phyloP scores from a whole-genome alignment of 148 eudicot genomes.

The Cornus suecica region DNA sequence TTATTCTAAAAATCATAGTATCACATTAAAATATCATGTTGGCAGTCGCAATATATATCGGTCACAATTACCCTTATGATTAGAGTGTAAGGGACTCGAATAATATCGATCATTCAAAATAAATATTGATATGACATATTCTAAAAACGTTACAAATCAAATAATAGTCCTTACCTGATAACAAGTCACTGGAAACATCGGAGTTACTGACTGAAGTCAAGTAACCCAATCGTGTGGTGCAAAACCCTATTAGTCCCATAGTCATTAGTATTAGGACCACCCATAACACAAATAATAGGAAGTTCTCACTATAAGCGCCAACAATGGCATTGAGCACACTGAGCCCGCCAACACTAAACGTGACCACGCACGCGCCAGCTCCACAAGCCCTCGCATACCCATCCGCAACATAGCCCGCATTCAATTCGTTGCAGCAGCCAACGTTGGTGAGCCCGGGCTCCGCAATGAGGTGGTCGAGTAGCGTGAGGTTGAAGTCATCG shows the following conservation, averaged over 20 bases:
- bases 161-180: no score
- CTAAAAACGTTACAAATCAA: no score
- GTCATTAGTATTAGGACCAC: conserved; percentile 30
- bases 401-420: conserved; percentile 15
- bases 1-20: no score
- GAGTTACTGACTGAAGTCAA: conserved; percentile 26
- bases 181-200: conserved; percentile 29
- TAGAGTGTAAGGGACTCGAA: no score
- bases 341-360: conserved; percentile 14
- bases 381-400: conserved; percentile 21
- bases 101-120: no score
- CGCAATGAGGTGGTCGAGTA: conserved; percentile 31
- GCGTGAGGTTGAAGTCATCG: conserved; percentile 25
- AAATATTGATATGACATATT: no score
- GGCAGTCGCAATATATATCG: no score
- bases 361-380: conserved; percentile 27
- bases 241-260: conserved; percentile 26
- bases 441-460: conserved; percentile 27
- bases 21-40: no score
- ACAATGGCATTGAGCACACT: conserved; percentile 14
- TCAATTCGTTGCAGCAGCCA: conserved; percentile 18
- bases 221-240: conserved; percentile 31
- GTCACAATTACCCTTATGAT: no score
- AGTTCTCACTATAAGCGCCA: conserved; percentile 25
- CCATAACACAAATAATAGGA: conserved; percentile 24